Conservation (phyloP, 2,329 filamentous ascomycete species). For the Cladosporium austrohemisphaericum region DNA sequence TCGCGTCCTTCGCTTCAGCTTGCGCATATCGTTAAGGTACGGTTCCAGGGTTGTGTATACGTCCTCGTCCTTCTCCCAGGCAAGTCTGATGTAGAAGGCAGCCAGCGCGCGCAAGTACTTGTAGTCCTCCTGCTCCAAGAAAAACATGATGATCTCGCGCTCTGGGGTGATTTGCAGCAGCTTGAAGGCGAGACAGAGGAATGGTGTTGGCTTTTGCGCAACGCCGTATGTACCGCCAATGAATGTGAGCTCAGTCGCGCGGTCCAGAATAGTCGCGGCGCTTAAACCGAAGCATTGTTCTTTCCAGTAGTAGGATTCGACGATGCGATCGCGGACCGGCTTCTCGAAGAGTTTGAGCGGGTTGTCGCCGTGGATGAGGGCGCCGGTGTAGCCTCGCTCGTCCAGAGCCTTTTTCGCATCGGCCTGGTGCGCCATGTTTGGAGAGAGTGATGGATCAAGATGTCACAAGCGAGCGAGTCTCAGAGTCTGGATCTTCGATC, state of each 20-base stretch:
- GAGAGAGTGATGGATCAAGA: too few species aligned
- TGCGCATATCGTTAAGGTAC: conserved; percentile 74
- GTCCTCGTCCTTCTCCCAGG: conserved; percentile 75
- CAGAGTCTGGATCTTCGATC: neutral
- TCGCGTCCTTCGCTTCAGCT: conserved; percentile 72
- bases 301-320: conserved; percentile 96
- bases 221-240: conserved; percentile 85
- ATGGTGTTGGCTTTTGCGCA: conserved; percentile 82
- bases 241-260: conserved; percentile 77
- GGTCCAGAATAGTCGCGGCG: conserved; percentile 73
- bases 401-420: conserved; percentile 77
- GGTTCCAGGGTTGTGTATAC: conserved; percentile 80
- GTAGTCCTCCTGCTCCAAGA: conserved; percentile 67
- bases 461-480: neutral
- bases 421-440: conserved; percentile 65
- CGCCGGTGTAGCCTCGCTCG: conserved; percentile 75
- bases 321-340: conserved; percentile 89
- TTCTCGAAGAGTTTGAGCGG: conserved; percentile 96
- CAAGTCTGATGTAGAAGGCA: conserved; percentile 88
- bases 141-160: conserved; percentile 74
- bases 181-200: conserved; percentile 92
- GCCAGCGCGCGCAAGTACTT: conserved; percentile 85
- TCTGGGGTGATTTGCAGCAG: conserved; percentile 81
- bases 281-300: conserved; percentile 98
- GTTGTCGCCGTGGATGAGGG: conserved; percentile 83